Base-by-base conservation (phyloP, 2,329 filamentous ascomycete genomes). In the Ilyonectria robusta region DNA sequence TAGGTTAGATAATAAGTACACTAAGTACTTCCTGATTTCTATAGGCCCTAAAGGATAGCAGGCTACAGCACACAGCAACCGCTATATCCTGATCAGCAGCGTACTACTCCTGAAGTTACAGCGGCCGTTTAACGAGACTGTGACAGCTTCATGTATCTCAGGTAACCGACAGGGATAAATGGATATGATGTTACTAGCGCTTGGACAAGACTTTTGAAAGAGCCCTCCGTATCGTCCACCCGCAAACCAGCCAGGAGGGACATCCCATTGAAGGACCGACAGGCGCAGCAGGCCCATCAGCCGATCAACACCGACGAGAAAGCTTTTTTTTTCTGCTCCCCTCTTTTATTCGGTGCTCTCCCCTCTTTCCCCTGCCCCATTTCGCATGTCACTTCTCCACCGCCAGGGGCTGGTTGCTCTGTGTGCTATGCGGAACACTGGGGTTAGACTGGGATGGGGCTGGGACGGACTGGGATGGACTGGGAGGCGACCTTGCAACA, bases 361-460 rank as follows among this genome's bases (percentile, higher is more conserved):
- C 56, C 64, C 60, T 37, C 46, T 53, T 53, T 35, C 23, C 23
- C 57, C 61, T 71, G 61, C 46, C 66, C 54, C 50, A 63, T 51
- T 64, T 71, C 62, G 70, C 74, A 65, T 70, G 59, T 35, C 60
- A 40, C 40, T 40, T 56, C 69, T 63, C 71, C 71, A 73, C 71
- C 31, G 47, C 42, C 46, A 64, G 71, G 62, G 65, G 33, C 33
- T 48, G 29, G 11, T 21, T 48, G 48, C 19, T 69, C 47, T 62
- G 47, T 65, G 44, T 44, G 50, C 51, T 67, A 61, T 58, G 51
- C 31, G 59, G 57, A 62, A 57, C 57, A 67, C 51, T 26, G 54
- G 56, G 42, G 55, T 33, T 33, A 9, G 31, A 33, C 15, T 42
- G 31, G 31, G 31, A 26, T 37, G 33, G n/a, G 35, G 46, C 46